Base-by-base conservation (phyloP, 2,329 filamentous ascomycete species). In the Neospermospora avenae region DNA sequence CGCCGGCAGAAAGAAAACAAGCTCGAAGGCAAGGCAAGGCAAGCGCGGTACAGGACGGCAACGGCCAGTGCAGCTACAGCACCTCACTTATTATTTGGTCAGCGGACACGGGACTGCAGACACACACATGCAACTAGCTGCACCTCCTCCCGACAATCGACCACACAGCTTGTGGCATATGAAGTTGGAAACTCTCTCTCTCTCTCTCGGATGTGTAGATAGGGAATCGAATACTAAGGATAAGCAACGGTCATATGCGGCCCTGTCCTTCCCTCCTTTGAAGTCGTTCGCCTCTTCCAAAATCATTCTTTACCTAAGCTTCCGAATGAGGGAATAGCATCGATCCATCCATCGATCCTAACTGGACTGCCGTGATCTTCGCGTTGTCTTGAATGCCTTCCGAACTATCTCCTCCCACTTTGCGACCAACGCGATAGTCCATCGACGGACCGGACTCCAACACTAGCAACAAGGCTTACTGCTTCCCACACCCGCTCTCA, bases 341-440 rank as follows among this genome's bases (percentile, higher is more conserved):
- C 28, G 5, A 31, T 31, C 11, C 28, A 31, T 31, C 28, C 28
- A 31, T 31, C 28, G 11, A 5, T 51, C 48, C 39, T 34, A 25
- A 5, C 28, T 11, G 34, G 18, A 10, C 31, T 13, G 18, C 53
- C 28, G 28, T 46, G 11, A 10, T 20, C 39, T 46, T 18, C 41
- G 53, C 53, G 41, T 31, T 18, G 28, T 28, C 28, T 61, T 44
- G 60, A 62, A 59, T 62, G 60, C 60, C 35, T 59, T 56, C 51
- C 22, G 45, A 28, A 42, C 46, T 31, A 31, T 10, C 31, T 44
- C 46, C 60, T 45, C 35, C 28, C 25, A 48, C 45, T 51, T 52
- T 48, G 52, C 48, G 41, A 55, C 22, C 53, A 55, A 55, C 37
- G 53, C 41, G 41, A 55, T 46, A 46, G 53, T 24, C 41, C 25